Percentiles rank a stretch among this genome's conserved stretches.
Evolutionary conservation across 1,284 basidiomycete species (phyloP).

Genomic region (Apiotrichum laibachii): DNA sequence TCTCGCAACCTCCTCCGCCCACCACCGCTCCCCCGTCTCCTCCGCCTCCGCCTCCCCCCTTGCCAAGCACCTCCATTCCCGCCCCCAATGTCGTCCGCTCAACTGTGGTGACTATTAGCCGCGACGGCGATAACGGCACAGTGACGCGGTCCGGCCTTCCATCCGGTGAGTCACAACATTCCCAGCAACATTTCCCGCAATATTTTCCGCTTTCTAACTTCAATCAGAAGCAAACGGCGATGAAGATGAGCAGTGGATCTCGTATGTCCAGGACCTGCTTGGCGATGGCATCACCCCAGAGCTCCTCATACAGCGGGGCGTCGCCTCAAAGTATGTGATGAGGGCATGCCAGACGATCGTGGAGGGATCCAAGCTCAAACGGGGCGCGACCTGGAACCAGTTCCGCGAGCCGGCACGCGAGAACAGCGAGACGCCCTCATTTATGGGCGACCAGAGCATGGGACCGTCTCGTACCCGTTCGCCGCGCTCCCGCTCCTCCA

Average conservation of each 20-base stretch:
- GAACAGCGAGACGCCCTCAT: constrained; percentile 14
- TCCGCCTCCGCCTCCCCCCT: not conserved
- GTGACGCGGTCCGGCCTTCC: not conserved
- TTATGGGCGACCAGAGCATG: not conserved
- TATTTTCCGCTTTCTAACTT: not conserved
- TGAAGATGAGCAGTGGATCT: constrained; percentile 36
- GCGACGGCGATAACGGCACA: not conserved
- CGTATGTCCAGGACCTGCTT: constrained; percentile 37
- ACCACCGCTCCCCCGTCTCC: not conserved
- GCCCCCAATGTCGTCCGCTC: constrained; percentile 9
- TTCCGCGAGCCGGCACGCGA: constrained; percentile 14
- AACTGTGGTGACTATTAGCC: constrained; percentile 14
- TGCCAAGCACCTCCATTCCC: not conserved
- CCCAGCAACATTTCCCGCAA: too few species aligned
- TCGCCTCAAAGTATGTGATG: constrained; percentile 31
- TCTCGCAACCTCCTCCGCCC: not conserved
- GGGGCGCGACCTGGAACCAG: constrained; percentile 25
- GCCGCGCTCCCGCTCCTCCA: constrained; percentile 12
- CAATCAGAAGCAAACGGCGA: constrained; percentile 16
- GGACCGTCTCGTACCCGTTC: constrained; percentile 3
- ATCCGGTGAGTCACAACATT: not conserved
- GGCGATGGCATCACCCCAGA: constrained; percentile 34
- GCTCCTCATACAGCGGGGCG: constrained; percentile 32
- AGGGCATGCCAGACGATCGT: constrained; percentile 42
- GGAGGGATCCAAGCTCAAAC: constrained; percentile 21